Evolutionary conservation across 768 basidiomycete genomes (phyloP), one percentile per base, ranked within the genome.

Genomic region (Trametes cinnabarina): DNA sequence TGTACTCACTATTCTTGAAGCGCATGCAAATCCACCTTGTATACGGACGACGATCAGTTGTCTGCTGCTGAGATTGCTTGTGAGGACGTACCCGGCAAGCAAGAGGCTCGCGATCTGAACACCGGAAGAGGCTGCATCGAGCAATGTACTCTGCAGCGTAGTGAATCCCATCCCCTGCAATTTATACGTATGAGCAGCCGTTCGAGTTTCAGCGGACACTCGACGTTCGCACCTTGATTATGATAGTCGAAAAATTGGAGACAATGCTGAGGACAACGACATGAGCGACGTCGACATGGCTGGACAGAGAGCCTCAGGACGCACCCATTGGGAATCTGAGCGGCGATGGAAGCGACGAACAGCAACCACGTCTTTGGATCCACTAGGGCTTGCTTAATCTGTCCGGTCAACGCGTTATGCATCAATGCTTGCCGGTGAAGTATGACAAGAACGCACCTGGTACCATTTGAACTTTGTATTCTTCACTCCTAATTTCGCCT

Each of bases 351-450:
- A 6, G 69, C 69, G 35, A 72, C 30, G 54, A 75, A 71, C 3
- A 74, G 65, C 9, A 72, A 55, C 61, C 71, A 75, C 0, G 72
- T 73, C 60, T 74, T 74, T 9, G 73, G 72, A 50, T 74, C 74
- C 15, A 57, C 26, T 6, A 64, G 40, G 3, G 60, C 63, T 11
- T 59, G 57, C 20, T 44, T 51, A 26, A 64, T 54, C 63, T 64
- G 15, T 37, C n/a, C n/a, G n/a, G n/a, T 12, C 12, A 40, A 3
- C 10, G 30, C 7, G 30, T 32, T 12, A 32, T 6, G 30, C 30
- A 32, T 32, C 30, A 12, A 32, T 32, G 30, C 7, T 32, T 32
- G 7, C 7, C 30, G 12, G 7, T 6, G 6, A 12, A 32, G 15
- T 19, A n/a, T 22, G 35, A 20, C 1, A 4, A 10, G 44, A 64